Percentiles rank a stretch among this genome's conserved stretches.
These are phyloP conservation scores for Stachybotrys chartarum DNA, from an alignment of 2,329 filamentous ascomycete species.

Conservation along the genomic window DNA sequence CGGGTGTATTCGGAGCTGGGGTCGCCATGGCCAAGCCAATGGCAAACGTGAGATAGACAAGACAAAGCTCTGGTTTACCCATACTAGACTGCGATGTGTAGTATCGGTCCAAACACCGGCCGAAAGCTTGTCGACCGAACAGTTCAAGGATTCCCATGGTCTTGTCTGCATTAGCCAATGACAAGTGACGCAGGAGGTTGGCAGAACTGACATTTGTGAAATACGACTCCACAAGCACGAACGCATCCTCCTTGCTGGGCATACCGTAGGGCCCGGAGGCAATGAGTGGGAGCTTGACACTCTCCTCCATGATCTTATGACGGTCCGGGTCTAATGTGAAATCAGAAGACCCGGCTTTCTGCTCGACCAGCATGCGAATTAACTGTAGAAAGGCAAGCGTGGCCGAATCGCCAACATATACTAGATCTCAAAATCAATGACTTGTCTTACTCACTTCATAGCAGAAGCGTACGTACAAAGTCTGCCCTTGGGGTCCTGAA, in stretches of 20 bases:
- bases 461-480: conserved; percentile 37
- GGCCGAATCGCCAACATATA: conserved; percentile 58
- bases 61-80: conserved; percentile 46
- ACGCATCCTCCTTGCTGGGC: conserved; percentile 46
- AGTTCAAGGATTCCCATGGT: conserved; percentile 47
- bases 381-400: conserved; percentile 54
- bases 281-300: conserved; percentile 33
- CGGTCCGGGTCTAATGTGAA: conserved; percentile 52
- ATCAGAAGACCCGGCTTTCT: conserved; percentile 41
- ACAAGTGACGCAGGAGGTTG: neutral
- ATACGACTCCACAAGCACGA: conserved; percentile 39
- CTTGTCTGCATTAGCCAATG: conserved; percentile 36
- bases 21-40: conserved; percentile 54
- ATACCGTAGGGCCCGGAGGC: conserved; percentile 19
- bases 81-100: conserved; percentile 46
- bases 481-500: conserved; percentile 51
- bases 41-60: conserved; percentile 55
- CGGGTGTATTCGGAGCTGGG: conserved; percentile 38
- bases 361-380: conserved; percentile 53
- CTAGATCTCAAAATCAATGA: conserved; percentile 21
- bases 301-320: conserved; percentile 49
- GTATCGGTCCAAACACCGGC: conserved; percentile 40
- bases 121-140: conserved; percentile 45
- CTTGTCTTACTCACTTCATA: neutral
- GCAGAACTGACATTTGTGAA: conserved; percentile 46